These are phyloP conservation scores for Pouteria campechiana DNA, from an alignment of 179 eudicot species.

Conservation along the genomic window DNA sequence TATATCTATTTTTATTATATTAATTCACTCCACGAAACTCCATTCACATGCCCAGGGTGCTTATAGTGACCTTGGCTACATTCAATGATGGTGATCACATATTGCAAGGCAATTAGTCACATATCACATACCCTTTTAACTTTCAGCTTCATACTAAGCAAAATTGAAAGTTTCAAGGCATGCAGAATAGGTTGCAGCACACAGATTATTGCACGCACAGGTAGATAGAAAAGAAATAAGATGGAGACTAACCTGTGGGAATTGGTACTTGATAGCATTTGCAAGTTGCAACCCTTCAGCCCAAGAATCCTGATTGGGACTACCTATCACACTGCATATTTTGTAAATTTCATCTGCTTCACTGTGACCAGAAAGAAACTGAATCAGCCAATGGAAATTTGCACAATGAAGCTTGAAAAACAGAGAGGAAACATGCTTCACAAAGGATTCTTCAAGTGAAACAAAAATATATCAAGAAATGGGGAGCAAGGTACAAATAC, in stretches of 20 bases:
- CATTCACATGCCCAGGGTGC: too few relatives aligned
- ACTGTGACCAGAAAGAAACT: constrained; percentile 30
- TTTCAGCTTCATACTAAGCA: not conserved
- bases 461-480: too few relatives aligned
- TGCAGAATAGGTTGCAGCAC: not conserved
- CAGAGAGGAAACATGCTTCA: too few relatives aligned
- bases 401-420: too few relatives aligned
- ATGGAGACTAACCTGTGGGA: constrained; percentile 53
- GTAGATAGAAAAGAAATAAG: not conserved
- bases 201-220: not conserved
- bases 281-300: constrained; percentile 58
- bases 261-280: constrained; percentile 65
- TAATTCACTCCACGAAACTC: too few relatives aligned
- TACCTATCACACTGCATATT: constrained; percentile 77
- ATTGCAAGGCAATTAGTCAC: not conserved
- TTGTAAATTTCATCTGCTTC: constrained; percentile 92
- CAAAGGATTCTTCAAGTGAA: too few relatives aligned
- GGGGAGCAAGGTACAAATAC: too few relatives aligned
- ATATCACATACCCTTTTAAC: not conserved
- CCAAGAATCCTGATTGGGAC: constrained; percentile 65
- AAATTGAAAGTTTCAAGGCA: not conserved
- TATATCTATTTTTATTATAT: too few relatives aligned
- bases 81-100: not conserved
- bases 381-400: too few relatives aligned
- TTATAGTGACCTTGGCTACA: not conserved